Base-by-base conservation (phyloP, 805 yeast genomes). In the Starmerella bacillaris region DNA sequence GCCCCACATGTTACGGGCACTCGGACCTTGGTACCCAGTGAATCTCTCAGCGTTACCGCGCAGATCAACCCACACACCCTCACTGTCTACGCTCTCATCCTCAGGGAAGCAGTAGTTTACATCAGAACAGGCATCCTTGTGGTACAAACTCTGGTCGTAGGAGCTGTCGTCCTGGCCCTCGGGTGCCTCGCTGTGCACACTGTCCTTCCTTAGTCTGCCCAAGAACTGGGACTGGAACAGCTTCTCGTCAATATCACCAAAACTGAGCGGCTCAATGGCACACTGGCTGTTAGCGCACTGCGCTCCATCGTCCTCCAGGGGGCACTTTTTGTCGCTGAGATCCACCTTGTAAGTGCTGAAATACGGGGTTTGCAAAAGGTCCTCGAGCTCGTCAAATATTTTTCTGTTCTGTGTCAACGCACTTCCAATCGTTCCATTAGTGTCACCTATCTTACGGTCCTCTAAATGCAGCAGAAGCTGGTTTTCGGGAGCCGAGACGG, bases 21-120 rank as follows among this genome's bases (percentile, higher is more conserved):
- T 94, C 34, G 74, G 72, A 21, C 98, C 98, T 21, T 83, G 78
- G 51, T 89, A 89, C 0, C 98, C 98, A 0, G 98, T 92, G 59
- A 79, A 89, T 49, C 96, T 65, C 56, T 89, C 99, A 1, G 94
- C 94, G 51, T 92, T 92, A 36, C 78, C 79, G 16, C 75, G 63
- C 37, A 89, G 65, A 49, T 84, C 82, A 20, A 89, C 93, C 48
- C 76, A 75, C 1, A 82, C 94, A 9, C 64, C 64, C 2, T 51
- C 51, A 6, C 50, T 47, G 3, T 47, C 51, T 22, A 31, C 29
- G 17, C 55, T 39, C 42, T 55, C 61, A 37, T 62, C 65, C 31
- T 60, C 65, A 2, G 65, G 64, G 31, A 56, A 52, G 38, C 65
- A 61, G 39, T 62, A 60, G 46, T 47, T 39, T 11, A 30, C 29